A percentile compares a stretch with the other conserved stretches of the same genome.
phyloP scores from a whole-genome alignment of 768 basidiomycete genomes.

The Lyophyllum decastes region DNA sequence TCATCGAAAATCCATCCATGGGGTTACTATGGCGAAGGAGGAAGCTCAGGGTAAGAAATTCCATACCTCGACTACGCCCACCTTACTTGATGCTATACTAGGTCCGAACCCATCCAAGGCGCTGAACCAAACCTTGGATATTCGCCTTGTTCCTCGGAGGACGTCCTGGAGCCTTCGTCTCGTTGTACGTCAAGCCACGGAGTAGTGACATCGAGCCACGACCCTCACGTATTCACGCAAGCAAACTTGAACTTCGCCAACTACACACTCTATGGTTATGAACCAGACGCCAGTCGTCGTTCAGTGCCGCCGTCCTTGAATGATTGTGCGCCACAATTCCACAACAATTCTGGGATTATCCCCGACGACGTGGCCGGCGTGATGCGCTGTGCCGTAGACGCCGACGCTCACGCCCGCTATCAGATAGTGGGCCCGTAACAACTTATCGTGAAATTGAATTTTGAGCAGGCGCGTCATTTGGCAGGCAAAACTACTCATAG shows the following conservation, averaged over 20 bases:
- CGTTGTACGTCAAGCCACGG: constrained; percentile 11
- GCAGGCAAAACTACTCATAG: neutral
- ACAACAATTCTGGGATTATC: constrained; percentile 3
- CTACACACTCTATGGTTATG: constrained; percentile 4
- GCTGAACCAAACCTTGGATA: constrained; percentile 17
- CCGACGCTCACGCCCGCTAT: constrained; percentile 9
- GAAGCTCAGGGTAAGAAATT: constrained; percentile 22
- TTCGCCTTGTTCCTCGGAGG: constrained; percentile 24
- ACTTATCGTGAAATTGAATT: neutral
- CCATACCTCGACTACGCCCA: neutral
- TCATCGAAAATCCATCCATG: constrained; percentile 20
- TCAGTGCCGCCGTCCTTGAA: constrained; percentile 7
- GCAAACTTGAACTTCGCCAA: constrained; percentile 2
- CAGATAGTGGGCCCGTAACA: constrained; percentile 6
- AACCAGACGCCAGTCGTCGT: constrained; percentile 1
- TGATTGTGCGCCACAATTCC: constrained; percentile 11
- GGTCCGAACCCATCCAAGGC: constrained; percentile 17
- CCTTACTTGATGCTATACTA: neutral
- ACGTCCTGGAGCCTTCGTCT: constrained; percentile 15
- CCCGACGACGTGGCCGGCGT: constrained; percentile 4
- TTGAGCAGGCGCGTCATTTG: neutral
- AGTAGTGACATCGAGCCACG: neutral
- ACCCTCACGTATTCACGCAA: neutral
- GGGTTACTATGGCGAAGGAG: constrained; percentile 23
- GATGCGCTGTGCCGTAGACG: constrained; percentile 3